Base-by-base conservation (phyloP, 1,284 basidiomycete genomes). In the Omphalotus olearius region DNA sequence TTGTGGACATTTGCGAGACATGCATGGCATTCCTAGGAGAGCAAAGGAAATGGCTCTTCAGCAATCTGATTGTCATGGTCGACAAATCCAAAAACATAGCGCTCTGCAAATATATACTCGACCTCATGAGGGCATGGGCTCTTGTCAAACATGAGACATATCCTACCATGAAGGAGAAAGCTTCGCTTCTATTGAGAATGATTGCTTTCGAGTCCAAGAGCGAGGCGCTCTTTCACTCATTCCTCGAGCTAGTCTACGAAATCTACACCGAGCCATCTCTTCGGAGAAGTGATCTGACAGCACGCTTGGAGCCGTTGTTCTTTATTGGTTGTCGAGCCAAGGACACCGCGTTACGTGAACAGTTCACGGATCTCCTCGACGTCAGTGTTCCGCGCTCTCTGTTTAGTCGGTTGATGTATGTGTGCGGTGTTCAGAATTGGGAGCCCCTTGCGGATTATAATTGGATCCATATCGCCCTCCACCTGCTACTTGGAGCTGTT, bases 131-230 rank as follows among this genome's bases (percentile, higher is more conserved):
- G 48, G 87, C 89, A 44, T 99, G 97, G 96, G 85, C 90, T 17
- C 73, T 94, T 60, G 84, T 91, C 42, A 82, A 84, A 61, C 86
- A 86, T 49, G 93, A 95, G 52, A 74, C 83, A 1, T 91, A 91
- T 63, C 93, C 95, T 1, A 93, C 91, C 0, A 88, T 93, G 78
- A 98, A 98, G 70, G 98, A 99, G 70, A 99, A 98, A 68, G 90
- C 95, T 0, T 85, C 80, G 28, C 72, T 99, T 33, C 68, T 99
- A 56, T 82, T 92, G 64, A 94, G 93, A 68, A 98, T 99, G 93
- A 80, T 83, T 26, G 76, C 81, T 16, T 97, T 91, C 65, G 96
- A 99, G 70, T 78, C 78, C 38, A 84, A 90, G 44, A 85, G 85
- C 25, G 82, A 88, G 13, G 58, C 70, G 10, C 76, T 99, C 3